phyloP scores from a whole-genome alignment of 805 yeast genomes.

The Candida maris region DNA sequence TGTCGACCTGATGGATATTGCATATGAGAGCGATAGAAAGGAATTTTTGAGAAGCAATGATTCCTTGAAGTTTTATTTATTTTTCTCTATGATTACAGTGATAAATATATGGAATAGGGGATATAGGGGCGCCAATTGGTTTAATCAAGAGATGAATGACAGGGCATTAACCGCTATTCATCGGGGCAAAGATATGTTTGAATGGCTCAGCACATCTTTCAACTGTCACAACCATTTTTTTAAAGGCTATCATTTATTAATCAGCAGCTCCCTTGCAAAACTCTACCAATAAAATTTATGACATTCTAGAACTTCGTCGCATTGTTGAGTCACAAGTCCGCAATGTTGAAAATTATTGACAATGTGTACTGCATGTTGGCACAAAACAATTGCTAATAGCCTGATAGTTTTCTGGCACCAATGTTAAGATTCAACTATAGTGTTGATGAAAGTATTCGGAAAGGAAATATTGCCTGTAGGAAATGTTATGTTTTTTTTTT shows the following conservation, averaged over 20 bases:
- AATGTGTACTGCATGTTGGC: too few species aligned
- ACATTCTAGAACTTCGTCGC: not conserved
- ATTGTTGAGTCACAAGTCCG: not conserved
- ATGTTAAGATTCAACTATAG: too few species aligned
- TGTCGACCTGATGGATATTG: slow-evolving; percentile 1
- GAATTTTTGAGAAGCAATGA: slow-evolving; percentile 1
- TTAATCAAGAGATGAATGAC: slow-evolving; percentile 1
- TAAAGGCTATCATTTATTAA: slow-evolving; percentile 6
- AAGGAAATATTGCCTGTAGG: too few species aligned
- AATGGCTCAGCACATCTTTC: slow-evolving; percentile 4
- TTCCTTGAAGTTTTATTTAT: not conserved
- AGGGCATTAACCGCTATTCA: slow-evolving; percentile 2
- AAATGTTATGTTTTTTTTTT: too few species aligned
- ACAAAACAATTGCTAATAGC: too few species aligned
- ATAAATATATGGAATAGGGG: slow-evolving; percentile 9
- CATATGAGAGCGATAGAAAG: slow-evolving; percentile 1
- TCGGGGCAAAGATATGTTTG: slow-evolving; percentile 5
- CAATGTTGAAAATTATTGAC: too few species aligned
- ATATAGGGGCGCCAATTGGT: slow-evolving; percentile 7
- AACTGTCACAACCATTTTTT: slow-evolving; percentile 9
- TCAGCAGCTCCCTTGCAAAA: slow-evolving; percentile 4
- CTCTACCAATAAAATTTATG: slow-evolving; percentile 7
- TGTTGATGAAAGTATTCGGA: too few species aligned
- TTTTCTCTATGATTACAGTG: slow-evolving; percentile 10
- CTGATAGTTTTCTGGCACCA: too few species aligned